phyloP scores from a whole-genome alignment of 768 basidiomycete species.

The Udeniomyces megalosporus region DNA sequence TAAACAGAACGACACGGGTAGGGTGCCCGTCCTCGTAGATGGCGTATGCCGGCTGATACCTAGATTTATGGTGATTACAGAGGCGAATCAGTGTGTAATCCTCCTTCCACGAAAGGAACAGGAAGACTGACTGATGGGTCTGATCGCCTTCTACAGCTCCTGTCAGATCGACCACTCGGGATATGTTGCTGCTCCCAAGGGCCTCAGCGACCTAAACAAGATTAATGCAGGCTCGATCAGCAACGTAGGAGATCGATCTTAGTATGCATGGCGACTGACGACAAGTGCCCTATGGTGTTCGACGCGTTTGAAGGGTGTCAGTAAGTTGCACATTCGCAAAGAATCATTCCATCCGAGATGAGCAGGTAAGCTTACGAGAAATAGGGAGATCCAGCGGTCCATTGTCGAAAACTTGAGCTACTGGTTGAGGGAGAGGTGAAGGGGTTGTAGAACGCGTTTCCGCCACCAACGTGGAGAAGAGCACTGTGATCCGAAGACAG shows the following conservation, averaged over 20 bases:
- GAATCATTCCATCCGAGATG: no score
- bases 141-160: conserved; percentile 24
- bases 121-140: not conserved
- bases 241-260: not conserved
- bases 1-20: conserved; percentile 50
- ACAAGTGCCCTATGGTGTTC: not conserved
- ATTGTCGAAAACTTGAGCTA: conserved; percentile 42
- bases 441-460: conserved; percentile 40
- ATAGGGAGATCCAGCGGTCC: conserved; percentile 58
- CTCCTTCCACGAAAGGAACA: no score
- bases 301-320: no score
- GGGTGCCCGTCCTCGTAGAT: conserved; percentile 55
- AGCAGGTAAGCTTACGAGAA: no score
- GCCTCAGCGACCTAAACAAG: conserved; percentile 47
- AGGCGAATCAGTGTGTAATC: no score
- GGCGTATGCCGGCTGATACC: conserved; percentile 47
- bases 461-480: conserved; percentile 38
- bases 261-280: not conserved
- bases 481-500: conserved; percentile 21
- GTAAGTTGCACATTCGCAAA: no score
- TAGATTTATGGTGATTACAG: conserved; percentile 27
- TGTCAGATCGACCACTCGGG: conserved; percentile 50
- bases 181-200: conserved; percentile 45
- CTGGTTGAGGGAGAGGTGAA: conserved; percentile 43
- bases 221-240: not conserved